Conservation (phyloP, 2,329 filamentous ascomycete genomes). For the Diaporthe sp. region DNA sequence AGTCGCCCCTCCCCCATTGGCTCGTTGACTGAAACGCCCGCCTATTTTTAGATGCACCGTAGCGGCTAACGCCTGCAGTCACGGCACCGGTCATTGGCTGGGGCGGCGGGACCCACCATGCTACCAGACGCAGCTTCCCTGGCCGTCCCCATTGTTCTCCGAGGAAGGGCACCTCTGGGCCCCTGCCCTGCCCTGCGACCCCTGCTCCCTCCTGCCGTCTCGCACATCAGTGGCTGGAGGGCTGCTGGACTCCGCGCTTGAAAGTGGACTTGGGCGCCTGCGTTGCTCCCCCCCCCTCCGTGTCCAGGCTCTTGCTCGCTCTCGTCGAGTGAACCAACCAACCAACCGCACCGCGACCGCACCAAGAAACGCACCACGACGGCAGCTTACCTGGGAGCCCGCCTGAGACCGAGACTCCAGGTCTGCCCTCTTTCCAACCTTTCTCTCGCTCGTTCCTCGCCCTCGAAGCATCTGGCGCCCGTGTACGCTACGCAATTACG, state of each 20-base stretch:
- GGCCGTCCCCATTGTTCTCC: slow-evolving; percentile 32
- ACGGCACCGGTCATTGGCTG: slow-evolving; percentile 32
- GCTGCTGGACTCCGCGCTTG: slow-evolving; percentile 35
- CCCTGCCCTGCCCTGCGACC: slow-evolving; percentile 30
- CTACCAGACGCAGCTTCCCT: slow-evolving; percentile 36
- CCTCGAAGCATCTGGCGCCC: slow-evolving; percentile 24
- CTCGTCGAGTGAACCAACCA: slow-evolving; percentile 14
- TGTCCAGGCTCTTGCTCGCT: slow-evolving; percentile 14
- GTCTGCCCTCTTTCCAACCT: neutral
- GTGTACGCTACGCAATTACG: slow-evolving; percentile 9
- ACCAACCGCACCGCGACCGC: neutral
- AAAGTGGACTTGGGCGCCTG: slow-evolving; percentile 37
- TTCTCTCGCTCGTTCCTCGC: slow-evolving; percentile 2
- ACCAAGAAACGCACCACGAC: slow-evolving; percentile 21
- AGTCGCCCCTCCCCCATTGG: slow-evolving; percentile 26
- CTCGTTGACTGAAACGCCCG: slow-evolving; percentile 35
- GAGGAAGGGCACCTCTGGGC: slow-evolving; percentile 29
- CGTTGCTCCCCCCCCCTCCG: slow-evolving; percentile 17
- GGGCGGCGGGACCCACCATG: slow-evolving; percentile 24
- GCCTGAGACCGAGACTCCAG: slow-evolving; percentile 10
- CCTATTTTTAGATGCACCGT: slow-evolving; percentile 37
- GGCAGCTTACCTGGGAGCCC: slow-evolving; percentile 24
- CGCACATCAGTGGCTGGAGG: slow-evolving; percentile 35
- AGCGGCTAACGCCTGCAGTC: slow-evolving; percentile 35
- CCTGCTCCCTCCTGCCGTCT: slow-evolving; percentile 31